Conservation (phyloP, 306 rosid species). For the Cicer arietinum region DNA sequence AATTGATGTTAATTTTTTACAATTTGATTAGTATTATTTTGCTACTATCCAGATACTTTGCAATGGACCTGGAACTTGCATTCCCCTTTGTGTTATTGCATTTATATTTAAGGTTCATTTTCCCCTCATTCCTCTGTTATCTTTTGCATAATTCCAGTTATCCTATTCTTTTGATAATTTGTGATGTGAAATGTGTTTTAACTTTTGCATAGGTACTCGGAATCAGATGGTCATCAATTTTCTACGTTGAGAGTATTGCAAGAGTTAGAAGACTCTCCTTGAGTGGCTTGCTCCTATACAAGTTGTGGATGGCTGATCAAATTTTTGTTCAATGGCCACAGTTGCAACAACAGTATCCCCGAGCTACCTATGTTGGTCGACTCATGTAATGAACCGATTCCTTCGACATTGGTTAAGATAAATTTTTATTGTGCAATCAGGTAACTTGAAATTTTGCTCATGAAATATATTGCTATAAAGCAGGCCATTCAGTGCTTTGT, state of each 20-base stretch:
- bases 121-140: conserved; percentile 12
- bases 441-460: background rate
- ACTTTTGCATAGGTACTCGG: conserved; percentile 62
- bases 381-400: conserved; percentile 70
- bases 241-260: conserved; percentile 95
- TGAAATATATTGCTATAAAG: conserved; percentile 17
- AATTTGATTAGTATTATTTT: conserved; percentile 9
- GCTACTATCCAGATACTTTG: conserved; percentile 73
- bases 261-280: conserved; percentile 90
- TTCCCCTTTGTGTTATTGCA: conserved; percentile 84
- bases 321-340: conserved; percentile 96
- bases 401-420: conserved; percentile 4
- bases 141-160: background rate
- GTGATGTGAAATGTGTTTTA: conserved; percentile 36
- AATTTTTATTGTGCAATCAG: background rate
- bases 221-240: conserved; percentile 85
- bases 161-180: conserved; percentile 28
- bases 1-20: conserved; percentile 32
- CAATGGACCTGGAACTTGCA: conserved; percentile 96
- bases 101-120: conserved; percentile 75
- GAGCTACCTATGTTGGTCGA: conserved; percentile 82
- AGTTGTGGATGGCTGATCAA: conserved; percentile 78
- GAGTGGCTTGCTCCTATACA: conserved; percentile 88
- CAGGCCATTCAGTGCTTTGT: background rate
- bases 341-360: conserved; percentile 71